Base-by-base conservation (phyloP, 2,329 filamentous ascomycete genomes). In the Cladorrhinum sp. region DNA sequence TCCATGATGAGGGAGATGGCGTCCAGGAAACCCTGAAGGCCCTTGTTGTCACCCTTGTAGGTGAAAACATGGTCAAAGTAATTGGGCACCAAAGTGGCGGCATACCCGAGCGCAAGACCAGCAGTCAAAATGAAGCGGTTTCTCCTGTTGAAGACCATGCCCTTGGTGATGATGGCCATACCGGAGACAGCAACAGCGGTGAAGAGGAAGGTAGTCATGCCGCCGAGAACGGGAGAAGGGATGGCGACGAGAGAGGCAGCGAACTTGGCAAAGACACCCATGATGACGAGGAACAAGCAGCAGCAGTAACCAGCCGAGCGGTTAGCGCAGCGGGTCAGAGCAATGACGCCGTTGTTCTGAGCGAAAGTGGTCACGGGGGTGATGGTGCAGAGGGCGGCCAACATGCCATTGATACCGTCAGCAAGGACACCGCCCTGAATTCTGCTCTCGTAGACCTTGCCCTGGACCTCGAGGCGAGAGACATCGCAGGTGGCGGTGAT, bases 311-410 rank as follows among this genome's bases (percentile, higher is more conserved):
- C 91, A 4, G 90, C 91, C 51, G 86, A 89, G 57, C 91, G 85
- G 72, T 92, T 93, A 1, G 91, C 91, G 72, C 90, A 93, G 16
- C 90, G 83, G 0, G 91, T 95, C 50, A 95, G 79, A 0, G 90
- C 88, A 62, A 95, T 93, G 55, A 93, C 89, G 36, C 90, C 90
- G 71, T 93, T 93, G 77, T 93, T 93, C 73, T 93, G 90, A 0
- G 90, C 90, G 67, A 93, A 93, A 0, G 87, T 89, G 1, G 85
- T 87, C 84, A 93, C 90, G 27, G 90, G 90, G 0, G 89, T 90
- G 66, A 91, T 90, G 52, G 90, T 93, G 77, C 87, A 89, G 29
- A 95, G 81, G 0, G 86, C 89, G 16, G 90, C 89, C 16, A 93
- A 77, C 64, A 92, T 77, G 36, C 90, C 89, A 68, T 91, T 91